A percentile compares a stretch with the other conserved stretches of the same genome.
Conservation (phyloP, 371 early-diverging fungal genomes). For the Lichtheimia ramosa region DNA sequence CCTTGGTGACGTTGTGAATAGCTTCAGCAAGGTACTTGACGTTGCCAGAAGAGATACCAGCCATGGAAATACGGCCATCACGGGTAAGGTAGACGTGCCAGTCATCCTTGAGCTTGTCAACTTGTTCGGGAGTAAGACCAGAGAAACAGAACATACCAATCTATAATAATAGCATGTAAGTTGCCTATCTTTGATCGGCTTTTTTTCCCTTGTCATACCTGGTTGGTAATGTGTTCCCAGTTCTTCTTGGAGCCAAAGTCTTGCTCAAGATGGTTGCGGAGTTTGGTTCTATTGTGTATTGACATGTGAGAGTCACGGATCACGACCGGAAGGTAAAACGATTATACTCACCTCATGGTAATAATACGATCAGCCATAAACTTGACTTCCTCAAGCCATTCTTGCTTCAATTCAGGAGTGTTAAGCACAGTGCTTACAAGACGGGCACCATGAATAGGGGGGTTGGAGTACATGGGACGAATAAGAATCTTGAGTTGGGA, state of each 20-base stretch:
- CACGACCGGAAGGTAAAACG: background rate
- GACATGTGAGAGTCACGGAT: slow-evolving; percentile 3
- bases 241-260: slow-evolving; percentile 75
- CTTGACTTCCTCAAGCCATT: slow-evolving; percentile 95
- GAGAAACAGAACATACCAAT: slow-evolving; percentile 99
- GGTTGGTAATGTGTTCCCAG: slow-evolving; percentile 96
- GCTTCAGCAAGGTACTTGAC: slow-evolving; percentile 96
- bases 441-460: slow-evolving; percentile 93
- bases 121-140: slow-evolving; percentile 91
- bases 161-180: slow-evolving; percentile 18
- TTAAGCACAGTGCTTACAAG: slow-evolving; percentile 90
- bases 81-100: slow-evolving; percentile 94
- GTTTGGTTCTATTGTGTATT: slow-evolving; percentile 39
- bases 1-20: slow-evolving; percentile 92
- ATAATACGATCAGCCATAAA: slow-evolving; percentile 98
- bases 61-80: slow-evolving; percentile 97
- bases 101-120: slow-evolving; percentile 81
- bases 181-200: background rate
- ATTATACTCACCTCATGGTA: slow-evolving; percentile 70
- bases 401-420: slow-evolving; percentile 69
- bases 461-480: slow-evolving; percentile 98
- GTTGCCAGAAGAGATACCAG: slow-evolving; percentile 91
- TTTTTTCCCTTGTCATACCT: slow-evolving; percentile 30
- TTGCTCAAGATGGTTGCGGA: slow-evolving; percentile 79
- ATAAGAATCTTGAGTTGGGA: slow-evolving; percentile 95